Evolutionary conservation across 2,329 filamentous ascomycete genomes (phyloP), one percentile per base, ranked within the genome.

Genomic region (Monosporascus sp.): DNA sequence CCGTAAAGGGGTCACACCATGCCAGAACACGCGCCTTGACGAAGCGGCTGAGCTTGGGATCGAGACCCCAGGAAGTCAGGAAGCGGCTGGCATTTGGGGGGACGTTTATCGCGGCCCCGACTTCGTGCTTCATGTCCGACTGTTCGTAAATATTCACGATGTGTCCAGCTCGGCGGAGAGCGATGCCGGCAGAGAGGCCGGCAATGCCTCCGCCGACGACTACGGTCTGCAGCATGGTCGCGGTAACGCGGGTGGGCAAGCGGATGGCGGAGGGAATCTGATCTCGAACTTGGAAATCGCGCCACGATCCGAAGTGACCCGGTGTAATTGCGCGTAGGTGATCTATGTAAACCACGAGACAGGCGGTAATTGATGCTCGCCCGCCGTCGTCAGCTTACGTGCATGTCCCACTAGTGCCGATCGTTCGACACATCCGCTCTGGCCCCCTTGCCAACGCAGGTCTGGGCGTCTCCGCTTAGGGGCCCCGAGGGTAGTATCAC

Each of bases 91-190:
- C 70, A 52, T 75, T 74, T 2, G 72, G 71, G 18, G 67, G 66
- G 18, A 73, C 55, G 20, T 67, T 63, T 22, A 75, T 72, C 1
- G 73, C 73, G 1, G 73, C 73, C 4, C 73, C 73, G 25, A 72
- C 60, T 58, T 75, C 73, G 44, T 70, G 69, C 50, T 66, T 65
- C 52, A 74, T 58, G 14, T 49, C 31, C 11, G 65, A 66, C n/a
- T 64, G 59, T 47, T 69, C 66, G 45, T 55, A 63, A 3, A 67
- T 58, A 15, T 58, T 20, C 15, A 68, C 65, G 25, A 50, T 49
- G 50, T 65, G 60, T 24, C 65, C 64, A 17, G 62, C 63, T 11
- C 57, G 63, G 17, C 64, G 56, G 35, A 67, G 57, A 2, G 63
- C 60, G 22, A 65, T 55, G 7, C 62, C 65, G 7, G 62, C 61